Conservation (phyloP, 1,284 basidiomycete genomes). For the Ustilago cynodontis region DNA sequence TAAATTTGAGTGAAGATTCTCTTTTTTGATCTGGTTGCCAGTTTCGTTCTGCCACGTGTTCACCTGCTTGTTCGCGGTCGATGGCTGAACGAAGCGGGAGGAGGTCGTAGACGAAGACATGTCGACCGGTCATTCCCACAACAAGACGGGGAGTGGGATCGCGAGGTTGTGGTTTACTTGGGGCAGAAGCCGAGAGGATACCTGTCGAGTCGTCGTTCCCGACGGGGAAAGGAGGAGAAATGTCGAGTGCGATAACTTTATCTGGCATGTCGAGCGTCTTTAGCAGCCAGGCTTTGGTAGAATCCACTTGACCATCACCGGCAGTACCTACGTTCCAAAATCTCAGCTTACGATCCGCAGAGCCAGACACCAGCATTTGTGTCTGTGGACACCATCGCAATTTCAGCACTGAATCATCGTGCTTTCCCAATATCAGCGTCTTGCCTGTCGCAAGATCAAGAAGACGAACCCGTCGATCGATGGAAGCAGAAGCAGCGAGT, state of each 20-base stretch:
- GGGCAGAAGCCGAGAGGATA: constrained; percentile 12
- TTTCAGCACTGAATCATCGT: constrained; percentile 54
- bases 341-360: constrained; percentile 55
- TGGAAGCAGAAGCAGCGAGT: constrained; percentile 57
- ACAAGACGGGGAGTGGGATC: constrained; percentile 57
- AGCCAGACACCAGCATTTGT: constrained; percentile 48
- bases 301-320: not conserved
- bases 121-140: constrained; percentile 60
- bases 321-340: constrained; percentile 53
- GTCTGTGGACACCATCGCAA: constrained; percentile 54
- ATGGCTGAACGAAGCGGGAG: constrained; percentile 38
- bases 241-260: constrained; percentile 66
- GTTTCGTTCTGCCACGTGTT: constrained; percentile 30
- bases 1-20: constrained; percentile 94
- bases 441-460: constrained; percentile 58
- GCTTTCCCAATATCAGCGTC: constrained; percentile 62
- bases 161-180: constrained; percentile 1
- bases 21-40: constrained; percentile 75
- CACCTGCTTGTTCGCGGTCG: constrained; percentile 21
- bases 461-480: constrained; percentile 64
- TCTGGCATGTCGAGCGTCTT: constrained; percentile 55
- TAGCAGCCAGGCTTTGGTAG: constrained; percentile 16
- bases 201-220: not conserved
- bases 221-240: constrained; percentile 42
- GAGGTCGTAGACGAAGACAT: constrained; percentile 61